Base-by-base conservation (phyloP, 176 grass and related monocot genomes). In the Aegilops sharonensis region DNA sequence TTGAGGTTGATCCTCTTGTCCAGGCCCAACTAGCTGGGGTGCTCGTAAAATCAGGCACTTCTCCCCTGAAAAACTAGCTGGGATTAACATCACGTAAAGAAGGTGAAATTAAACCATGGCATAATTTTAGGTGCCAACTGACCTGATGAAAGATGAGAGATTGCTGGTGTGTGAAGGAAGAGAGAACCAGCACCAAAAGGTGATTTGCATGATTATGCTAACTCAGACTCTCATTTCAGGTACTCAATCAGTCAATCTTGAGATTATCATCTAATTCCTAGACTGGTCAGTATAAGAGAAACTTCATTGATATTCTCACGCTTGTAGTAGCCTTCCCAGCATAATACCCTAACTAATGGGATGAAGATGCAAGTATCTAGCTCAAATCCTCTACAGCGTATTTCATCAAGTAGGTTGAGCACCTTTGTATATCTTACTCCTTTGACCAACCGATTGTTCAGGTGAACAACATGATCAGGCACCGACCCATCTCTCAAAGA, bases 371-470 rank as follows among this genome's bases (percentile, higher is more conserved):
- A 68, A 74, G 43, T 65, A 68, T 94, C 89, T 64, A 89, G 54
- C 45, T 52, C 83, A 83, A 81, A 57, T 52, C 86, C 78, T 91
- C 70, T 43, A 63, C 40, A 42, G 0, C 8, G 70, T 80, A 97
- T 77, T 86, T 88, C 61, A 84, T 81, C 18, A 37, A 90, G 74
- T 52, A 94, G 77, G 30, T 65, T 25, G 39, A 91, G 50, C 27
- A 94, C 39, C 52, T 88, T 52, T 43, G 4, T 67, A 25, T 89
- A 84, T 64, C 39, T 78, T 76, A 88, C 77, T 81, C 61, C 84
- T 80, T 87, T 89, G 34, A 88, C 85, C 78, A 94, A 91, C 87
- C 90, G 89, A 78, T 71, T 86, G 83, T 82, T 79, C 84, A 97
- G 80, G 42, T 50, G 48, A 77, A 81, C 3, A 86, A 97, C 50